Percentiles rank a stretch among this genome's conserved stretches.
phyloP scores from a whole-genome alignment of 2,329 filamentous ascomycete genomes.

The Erysiphe pulchra region DNA sequence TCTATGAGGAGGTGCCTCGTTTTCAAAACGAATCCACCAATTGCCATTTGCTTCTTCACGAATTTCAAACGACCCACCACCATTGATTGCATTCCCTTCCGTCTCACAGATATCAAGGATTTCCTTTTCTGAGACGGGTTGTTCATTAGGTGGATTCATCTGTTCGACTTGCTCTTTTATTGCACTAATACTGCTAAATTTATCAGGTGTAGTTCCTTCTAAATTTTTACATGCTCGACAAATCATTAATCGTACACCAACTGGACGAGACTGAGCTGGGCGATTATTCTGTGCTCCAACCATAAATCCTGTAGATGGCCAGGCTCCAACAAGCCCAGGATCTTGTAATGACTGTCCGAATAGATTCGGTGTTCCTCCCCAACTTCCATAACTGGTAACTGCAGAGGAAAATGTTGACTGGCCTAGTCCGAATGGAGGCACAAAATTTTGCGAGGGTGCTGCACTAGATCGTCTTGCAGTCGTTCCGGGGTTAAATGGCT shows the following conservation, averaged over 20 bases:
- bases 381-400: conserved; percentile 10
- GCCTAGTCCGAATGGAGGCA: conserved; percentile 13
- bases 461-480: conserved; percentile 14
- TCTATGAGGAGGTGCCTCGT: conserved; percentile 19
- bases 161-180: conserved; percentile 38
- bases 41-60: conserved; percentile 9
- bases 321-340: conserved; percentile 10
- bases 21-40: conserved; percentile 25
- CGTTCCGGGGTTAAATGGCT: conserved; percentile 17
- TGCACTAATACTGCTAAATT: conserved; percentile 42
- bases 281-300: conserved; percentile 16
- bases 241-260: conserved; percentile 46
- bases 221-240: conserved; percentile 53
- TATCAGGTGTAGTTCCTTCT: conserved; percentile 22
- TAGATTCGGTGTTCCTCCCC: conserved; percentile 13
- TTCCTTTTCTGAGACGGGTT: conserved; percentile 30
- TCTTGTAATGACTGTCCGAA: conserved; percentile 13
- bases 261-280: conserved; percentile 33
- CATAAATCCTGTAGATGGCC: conserved; percentile 10
- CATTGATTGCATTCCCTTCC: conserved; percentile 63
- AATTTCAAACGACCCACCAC: conserved; percentile 63
- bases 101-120: conserved; percentile 66
- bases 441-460: conserved; percentile 11
- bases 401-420: conserved; percentile 9
- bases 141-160: conserved; percentile 23